These are phyloP conservation scores for Neopestalotiopsis sp. DNA, from an alignment of 2,329 filamentous ascomycete species.

Conservation along the genomic window DNA sequence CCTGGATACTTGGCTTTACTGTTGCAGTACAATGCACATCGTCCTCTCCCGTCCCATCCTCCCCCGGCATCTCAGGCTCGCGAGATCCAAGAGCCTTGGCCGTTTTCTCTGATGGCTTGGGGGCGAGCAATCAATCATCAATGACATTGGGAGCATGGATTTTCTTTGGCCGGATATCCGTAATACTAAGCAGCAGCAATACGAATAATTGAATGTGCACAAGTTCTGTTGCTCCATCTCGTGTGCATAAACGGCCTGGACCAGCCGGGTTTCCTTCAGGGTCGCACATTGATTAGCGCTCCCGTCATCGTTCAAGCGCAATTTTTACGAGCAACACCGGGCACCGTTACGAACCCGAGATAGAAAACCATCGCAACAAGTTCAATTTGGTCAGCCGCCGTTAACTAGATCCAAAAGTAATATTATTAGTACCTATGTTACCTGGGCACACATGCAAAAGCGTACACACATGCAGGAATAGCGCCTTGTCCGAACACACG, in stretches of 20 bases:
- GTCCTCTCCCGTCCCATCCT: not conserved
- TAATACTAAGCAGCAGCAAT: not conserved
- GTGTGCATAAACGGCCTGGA: conserved; percentile 2
- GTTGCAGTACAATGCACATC: not conserved
- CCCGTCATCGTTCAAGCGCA: not conserved
- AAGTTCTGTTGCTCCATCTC: not conserved
- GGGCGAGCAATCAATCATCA: not conserved
- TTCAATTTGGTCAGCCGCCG: no score
- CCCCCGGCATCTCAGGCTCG: not conserved
- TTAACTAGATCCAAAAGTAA: no score
- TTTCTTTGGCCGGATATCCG: not conserved
- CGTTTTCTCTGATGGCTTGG: not conserved
- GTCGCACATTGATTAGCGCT: conserved; percentile 16
- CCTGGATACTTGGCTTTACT: not conserved
- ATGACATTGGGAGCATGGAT: not conserved
- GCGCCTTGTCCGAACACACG: not conserved
- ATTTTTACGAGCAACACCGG: not conserved
- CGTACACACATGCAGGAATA: not conserved
- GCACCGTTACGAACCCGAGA: not conserved
- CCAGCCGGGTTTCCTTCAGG: not conserved
- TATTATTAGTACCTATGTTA: not conserved
- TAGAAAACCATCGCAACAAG: not conserved
- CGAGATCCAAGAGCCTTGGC: conserved; percentile 1
- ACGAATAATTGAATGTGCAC: not conserved
- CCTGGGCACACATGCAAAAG: not conserved